Percentiles rank a stretch among this genome's conserved stretches.
These are phyloP conservation scores for Beauveria medogensis DNA, from an alignment of 2,329 filamentous ascomycete genomes.

Conservation along the genomic window DNA sequence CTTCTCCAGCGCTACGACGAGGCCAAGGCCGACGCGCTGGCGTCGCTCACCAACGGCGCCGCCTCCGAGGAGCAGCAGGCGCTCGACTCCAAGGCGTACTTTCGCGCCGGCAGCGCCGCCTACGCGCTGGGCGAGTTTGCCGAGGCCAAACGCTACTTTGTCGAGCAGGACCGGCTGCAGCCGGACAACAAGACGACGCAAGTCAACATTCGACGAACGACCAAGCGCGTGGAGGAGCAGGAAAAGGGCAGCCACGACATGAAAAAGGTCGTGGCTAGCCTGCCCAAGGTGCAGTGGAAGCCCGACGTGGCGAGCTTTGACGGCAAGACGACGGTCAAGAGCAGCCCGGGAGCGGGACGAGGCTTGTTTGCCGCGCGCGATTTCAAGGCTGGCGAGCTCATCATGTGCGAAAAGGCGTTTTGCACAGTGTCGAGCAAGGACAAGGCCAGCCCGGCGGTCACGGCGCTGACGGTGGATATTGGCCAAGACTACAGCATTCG, in stretches of 20 bases:
- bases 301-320: constrained; percentile 23
- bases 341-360: constrained; percentile 22
- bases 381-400: constrained; percentile 22
- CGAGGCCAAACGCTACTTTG: constrained; percentile 18
- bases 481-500: constrained; percentile 21
- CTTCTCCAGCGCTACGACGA: constrained; percentile 24
- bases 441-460: constrained; percentile 22
- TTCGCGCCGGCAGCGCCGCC: constrained; percentile 23
- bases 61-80: constrained; percentile 10
- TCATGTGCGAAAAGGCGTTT: constrained; percentile 29
- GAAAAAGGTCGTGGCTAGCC: constrained; percentile 14
- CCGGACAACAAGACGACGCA: constrained; percentile 17
- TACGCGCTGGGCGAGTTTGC: constrained; percentile 22
- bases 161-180: constrained; percentile 17
- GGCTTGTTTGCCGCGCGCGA: constrained; percentile 28
- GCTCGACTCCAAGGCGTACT: constrained; percentile 26
- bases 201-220: constrained; percentile 15
- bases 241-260: constrained; percentile 17
- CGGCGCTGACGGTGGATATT: constrained; percentile 24
- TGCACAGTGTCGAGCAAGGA: constrained; percentile 21
- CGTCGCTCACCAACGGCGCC: constrained; percentile 20
- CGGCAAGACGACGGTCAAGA: constrained; percentile 19
- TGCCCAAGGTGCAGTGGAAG: constrained; percentile 22
- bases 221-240: constrained; percentile 20
- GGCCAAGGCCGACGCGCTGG: constrained; percentile 20